Percentiles rank a stretch among this genome's conserved stretches.
These are phyloP conservation scores for Phytophthora sansomeana DNA, from an alignment of 352 stramenopile species.

Conservation along the genomic window DNA sequence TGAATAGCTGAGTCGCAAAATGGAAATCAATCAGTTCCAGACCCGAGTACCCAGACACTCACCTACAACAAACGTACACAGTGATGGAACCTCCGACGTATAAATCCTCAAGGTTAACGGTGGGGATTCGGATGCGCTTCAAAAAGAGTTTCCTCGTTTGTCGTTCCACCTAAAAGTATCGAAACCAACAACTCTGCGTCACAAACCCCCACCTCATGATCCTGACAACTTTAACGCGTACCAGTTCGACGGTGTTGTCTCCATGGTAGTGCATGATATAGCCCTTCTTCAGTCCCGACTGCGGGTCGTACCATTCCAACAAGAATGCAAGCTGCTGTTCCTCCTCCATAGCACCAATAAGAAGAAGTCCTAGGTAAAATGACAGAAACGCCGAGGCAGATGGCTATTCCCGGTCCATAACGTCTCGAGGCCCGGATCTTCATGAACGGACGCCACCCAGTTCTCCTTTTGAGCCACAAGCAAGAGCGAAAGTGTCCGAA, in stretches of 20 bases:
- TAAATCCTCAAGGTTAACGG: constrained; percentile 67
- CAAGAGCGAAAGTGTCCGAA: not conserved
- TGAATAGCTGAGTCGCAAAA: constrained; percentile 57
- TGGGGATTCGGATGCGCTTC: constrained; percentile 81
- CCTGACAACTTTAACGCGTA: constrained; percentile 30
- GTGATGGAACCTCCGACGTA: constrained; percentile 76
- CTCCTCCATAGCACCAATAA: constrained; percentile 40
- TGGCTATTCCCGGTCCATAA: constrained; percentile 21
- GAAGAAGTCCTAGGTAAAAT: not conserved
- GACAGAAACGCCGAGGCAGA: not conserved
- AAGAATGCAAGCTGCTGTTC: constrained; percentile 78
- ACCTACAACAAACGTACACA: constrained; percentile 44
- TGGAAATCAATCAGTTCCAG: not conserved
- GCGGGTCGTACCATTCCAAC: constrained; percentile 81
- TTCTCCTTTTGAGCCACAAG: constrained; percentile 25
- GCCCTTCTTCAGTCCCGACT: constrained; percentile 70
- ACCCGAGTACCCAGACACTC: not conserved
- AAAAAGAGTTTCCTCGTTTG: constrained; percentile 74
- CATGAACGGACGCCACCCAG: constrained; percentile 31
- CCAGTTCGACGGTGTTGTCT: constrained; percentile 78
- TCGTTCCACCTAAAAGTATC: constrained; percentile 56
- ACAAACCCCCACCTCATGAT: not conserved
- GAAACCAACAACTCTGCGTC: constrained; percentile 2
- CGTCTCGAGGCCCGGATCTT: constrained; percentile 29
- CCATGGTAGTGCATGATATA: constrained; percentile 82